A percentile compares a stretch with the other conserved stretches of the same genome.
phyloP scores from a whole-genome alignment of 257 asterid genomes.

The Nicotiana knightiana region DNA sequence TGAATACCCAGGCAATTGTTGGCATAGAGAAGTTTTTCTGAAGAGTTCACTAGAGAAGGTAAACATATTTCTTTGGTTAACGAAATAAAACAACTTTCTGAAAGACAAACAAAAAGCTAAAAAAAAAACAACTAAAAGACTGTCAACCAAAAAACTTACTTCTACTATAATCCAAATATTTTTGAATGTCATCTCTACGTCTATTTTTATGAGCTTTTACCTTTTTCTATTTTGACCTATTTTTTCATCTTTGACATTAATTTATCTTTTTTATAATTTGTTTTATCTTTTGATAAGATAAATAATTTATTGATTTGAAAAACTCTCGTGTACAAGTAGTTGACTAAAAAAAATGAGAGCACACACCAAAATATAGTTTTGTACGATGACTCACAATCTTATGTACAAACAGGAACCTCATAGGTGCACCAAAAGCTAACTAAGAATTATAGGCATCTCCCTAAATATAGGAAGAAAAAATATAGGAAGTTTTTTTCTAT shows the following conservation, averaged over 20 bases:
- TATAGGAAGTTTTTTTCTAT: too few relatives aligned
- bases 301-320: too few relatives aligned
- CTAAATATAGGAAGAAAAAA: too few relatives aligned
- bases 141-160: background rate
- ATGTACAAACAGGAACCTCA: too few relatives aligned
- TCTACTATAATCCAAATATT: background rate
- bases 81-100: background rate
- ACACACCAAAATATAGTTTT: too few relatives aligned
- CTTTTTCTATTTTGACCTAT: background rate
- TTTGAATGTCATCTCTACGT: background rate
- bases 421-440: too few relatives aligned
- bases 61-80: background rate
- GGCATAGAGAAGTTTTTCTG: background rate
- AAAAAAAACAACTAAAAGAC: background rate
- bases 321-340: too few relatives aligned
- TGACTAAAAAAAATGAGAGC: too few relatives aligned
- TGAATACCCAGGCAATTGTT: background rate
- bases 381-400: too few relatives aligned
- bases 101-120: background rate
- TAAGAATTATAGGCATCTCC: too few relatives aligned
- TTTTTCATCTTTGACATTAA: background rate
- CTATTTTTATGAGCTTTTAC: background rate
- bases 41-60: background rate
- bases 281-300: too few relatives aligned
- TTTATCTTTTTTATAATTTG: too few relatives aligned